Evolutionary conservation across 2,329 filamentous ascomycete species (phyloP).

Genomic region (Diaporthe humulicola): DNA sequence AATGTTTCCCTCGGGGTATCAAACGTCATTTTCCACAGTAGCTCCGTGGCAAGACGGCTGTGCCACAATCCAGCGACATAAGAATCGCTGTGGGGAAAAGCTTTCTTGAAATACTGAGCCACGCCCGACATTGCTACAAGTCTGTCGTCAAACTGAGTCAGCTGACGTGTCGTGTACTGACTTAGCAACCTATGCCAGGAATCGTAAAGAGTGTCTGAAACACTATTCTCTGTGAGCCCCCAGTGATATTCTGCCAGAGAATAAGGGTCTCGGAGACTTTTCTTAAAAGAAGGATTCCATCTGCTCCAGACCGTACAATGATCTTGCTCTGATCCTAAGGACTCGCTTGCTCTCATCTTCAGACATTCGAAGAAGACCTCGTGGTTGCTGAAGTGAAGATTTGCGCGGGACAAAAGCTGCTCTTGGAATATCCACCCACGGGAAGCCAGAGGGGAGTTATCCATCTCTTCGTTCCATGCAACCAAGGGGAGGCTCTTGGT

Average conservation of each 20-base stretch:
- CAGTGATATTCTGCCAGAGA: no score
- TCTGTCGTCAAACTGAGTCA: neutral
- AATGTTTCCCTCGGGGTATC: neutral
- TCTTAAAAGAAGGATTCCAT: neutral
- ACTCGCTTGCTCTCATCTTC: slow-evolving; percentile 13
- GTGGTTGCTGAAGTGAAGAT: neutral
- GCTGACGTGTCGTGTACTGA: neutral
- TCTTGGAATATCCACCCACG: slow-evolving; percentile 13
- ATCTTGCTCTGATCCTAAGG: neutral
- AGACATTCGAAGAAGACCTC: slow-evolving; percentile 7
- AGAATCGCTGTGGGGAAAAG: no score
- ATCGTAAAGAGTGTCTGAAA: no score
- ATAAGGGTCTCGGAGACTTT: neutral
- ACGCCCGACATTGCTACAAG: slow-evolving; percentile 7
- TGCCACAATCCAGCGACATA: neutral
- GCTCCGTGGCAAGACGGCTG: neutral
- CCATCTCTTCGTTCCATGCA: neutral
- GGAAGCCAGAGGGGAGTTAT: neutral
- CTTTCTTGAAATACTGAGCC: slow-evolving; percentile 2
- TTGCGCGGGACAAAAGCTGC: slow-evolving; percentile 10
- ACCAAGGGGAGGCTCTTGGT: fast-evolving
- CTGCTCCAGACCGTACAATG: fast-evolving
- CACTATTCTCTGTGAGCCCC: no score
- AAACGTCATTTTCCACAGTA: neutral
- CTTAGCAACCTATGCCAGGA: neutral